A percentile compares a stretch with the other conserved stretches of the same genome.
These are phyloP conservation scores for Tulasnella sp. DNA, from an alignment of 768 basidiomycete species.

Conservation along the genomic window DNA sequence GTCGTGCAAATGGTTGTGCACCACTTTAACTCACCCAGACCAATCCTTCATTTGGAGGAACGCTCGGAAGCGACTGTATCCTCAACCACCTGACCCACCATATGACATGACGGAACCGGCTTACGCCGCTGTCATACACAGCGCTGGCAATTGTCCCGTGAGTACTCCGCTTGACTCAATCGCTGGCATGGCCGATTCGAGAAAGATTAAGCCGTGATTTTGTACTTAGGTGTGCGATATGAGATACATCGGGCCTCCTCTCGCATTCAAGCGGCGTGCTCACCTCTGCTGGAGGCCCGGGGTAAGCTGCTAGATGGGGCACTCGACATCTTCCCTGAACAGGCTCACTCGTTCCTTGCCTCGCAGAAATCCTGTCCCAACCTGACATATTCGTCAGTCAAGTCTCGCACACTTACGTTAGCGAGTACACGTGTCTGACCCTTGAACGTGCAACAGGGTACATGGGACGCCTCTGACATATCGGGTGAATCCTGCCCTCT, in stretches of 20 bases:
- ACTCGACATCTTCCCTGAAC: too few relatives aligned
- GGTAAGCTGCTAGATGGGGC: not conserved
- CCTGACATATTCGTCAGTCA: not conserved
- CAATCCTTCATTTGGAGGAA: slow-evolving; percentile 9
- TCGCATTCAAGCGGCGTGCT: not conserved
- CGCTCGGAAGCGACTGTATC: not conserved
- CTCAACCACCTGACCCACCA: slow-evolving; percentile 6
- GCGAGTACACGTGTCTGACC: not conserved
- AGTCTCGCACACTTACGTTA: not conserved
- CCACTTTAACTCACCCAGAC: slow-evolving; percentile 3
- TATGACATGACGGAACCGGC: slow-evolving; percentile 8
- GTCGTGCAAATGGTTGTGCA: slow-evolving; percentile 8
- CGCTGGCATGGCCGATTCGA: not conserved
- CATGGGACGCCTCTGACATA: not conserved
- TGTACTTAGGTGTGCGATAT: not conserved
- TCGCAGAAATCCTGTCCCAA: not conserved
- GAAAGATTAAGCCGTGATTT: too few relatives aligned
- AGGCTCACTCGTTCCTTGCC: too few relatives aligned
- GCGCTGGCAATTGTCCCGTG: slow-evolving; percentile 3
- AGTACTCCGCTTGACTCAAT: not conserved
- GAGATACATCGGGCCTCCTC: not conserved
- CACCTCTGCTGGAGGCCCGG: not conserved
- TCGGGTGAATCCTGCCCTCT: not conserved
- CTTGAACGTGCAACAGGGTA: not conserved
- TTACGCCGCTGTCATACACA: slow-evolving; percentile 6